phyloP scores from a whole-genome alignment of 2,329 filamentous ascomycete genomes.

The Westerdykella aurantiaca region DNA sequence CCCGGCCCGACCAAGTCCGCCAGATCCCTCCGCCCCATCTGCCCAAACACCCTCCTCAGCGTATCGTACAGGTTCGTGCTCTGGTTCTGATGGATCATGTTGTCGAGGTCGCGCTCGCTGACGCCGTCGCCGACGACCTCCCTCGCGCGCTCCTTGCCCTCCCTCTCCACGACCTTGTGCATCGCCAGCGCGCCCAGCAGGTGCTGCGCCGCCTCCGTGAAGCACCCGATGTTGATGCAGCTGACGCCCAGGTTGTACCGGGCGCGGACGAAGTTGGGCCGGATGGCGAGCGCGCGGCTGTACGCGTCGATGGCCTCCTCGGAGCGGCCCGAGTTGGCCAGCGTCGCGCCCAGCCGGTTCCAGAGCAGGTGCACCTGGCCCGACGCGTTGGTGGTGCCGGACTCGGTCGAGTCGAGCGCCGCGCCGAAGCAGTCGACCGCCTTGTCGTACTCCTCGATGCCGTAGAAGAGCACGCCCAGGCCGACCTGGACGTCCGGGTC shows the following conservation, averaged over 20 bases:
- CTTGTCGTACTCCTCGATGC: slow-evolving; percentile 95
- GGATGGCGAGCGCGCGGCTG: slow-evolving; percentile 80
- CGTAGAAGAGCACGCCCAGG: slow-evolving; percentile 94
- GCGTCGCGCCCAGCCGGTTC: slow-evolving; percentile 93
- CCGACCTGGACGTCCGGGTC: slow-evolving; percentile 98
- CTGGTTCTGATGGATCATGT: slow-evolving; percentile 89
- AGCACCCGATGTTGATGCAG: slow-evolving; percentile 96
- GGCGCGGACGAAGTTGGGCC: slow-evolving; percentile 94
- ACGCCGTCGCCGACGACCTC: slow-evolving; percentile 63
- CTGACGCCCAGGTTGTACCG: slow-evolving; percentile 94
- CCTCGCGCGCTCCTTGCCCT: slow-evolving; percentile 74
- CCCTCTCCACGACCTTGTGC: slow-evolving; percentile 88
- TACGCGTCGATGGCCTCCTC: slow-evolving; percentile 98
- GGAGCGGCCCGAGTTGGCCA: slow-evolving; percentile 86
- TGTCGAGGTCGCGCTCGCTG: slow-evolving; percentile 69
- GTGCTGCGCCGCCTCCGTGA: slow-evolving; percentile 87
- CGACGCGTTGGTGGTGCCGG: slow-evolving; percentile 74
- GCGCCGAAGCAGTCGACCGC: slow-evolving; percentile 97
- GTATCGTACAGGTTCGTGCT: slow-evolving; percentile 97
- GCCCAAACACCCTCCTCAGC: slow-evolving; percentile 84
- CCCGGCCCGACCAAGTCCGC: slow-evolving; percentile 81
- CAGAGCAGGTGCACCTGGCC: slow-evolving; percentile 89
- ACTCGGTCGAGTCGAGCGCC: slow-evolving; percentile 78
- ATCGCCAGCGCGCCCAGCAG: slow-evolving; percentile 86
- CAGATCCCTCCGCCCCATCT: slow-evolving; percentile 87